A percentile compares a stretch with the other conserved stretches of the same genome.
Evolutionary conservation across 2,329 filamentous ascomycete species (phyloP).

Genomic region (Colletotrichum euphorbiae): DNA sequence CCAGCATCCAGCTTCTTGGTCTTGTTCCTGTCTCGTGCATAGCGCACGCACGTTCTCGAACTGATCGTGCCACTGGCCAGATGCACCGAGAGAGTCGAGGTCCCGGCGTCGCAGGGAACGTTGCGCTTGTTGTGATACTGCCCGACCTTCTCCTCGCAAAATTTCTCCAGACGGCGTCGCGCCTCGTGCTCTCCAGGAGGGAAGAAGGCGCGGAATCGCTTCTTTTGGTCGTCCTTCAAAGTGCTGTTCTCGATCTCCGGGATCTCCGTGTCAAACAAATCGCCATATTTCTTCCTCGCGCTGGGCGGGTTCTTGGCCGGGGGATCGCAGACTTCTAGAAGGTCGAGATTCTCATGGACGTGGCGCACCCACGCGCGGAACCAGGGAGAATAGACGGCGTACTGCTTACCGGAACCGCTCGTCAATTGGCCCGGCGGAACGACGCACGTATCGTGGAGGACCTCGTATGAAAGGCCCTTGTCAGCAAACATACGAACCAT

Average conservation of each 20-base stretch:
- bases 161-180: conserved; percentile 70
- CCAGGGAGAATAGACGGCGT: conserved; percentile 88
- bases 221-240: conserved; percentile 68
- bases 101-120: conserved; percentile 70
- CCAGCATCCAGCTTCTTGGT: conserved; percentile 75
- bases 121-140: conserved; percentile 75
- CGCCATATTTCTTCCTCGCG: conserved; percentile 57
- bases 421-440: conserved; percentile 78
- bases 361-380: conserved; percentile 80
- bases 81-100: conserved; percentile 79
- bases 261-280: conserved; percentile 70
- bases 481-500: conserved; percentile 72
- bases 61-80: conserved; percentile 76
- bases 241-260: conserved; percentile 74
- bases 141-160: conserved; percentile 72
- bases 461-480: conserved; percentile 75
- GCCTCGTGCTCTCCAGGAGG: conserved; percentile 83
- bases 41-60: conserved; percentile 73
- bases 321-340: conserved; percentile 71
- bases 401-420: conserved; percentile 79
- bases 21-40: conserved; percentile 72
- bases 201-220: conserved; percentile 70
- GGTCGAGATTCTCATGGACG: conserved; percentile 75
- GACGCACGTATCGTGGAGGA: conserved; percentile 84
- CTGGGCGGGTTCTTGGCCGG: conserved; percentile 51